A percentile compares a stretch with the other conserved stretches of the same genome.
Conservation (phyloP, 495 filamentous ascomycete species). For the Stereocaulon alpinum region DNA sequence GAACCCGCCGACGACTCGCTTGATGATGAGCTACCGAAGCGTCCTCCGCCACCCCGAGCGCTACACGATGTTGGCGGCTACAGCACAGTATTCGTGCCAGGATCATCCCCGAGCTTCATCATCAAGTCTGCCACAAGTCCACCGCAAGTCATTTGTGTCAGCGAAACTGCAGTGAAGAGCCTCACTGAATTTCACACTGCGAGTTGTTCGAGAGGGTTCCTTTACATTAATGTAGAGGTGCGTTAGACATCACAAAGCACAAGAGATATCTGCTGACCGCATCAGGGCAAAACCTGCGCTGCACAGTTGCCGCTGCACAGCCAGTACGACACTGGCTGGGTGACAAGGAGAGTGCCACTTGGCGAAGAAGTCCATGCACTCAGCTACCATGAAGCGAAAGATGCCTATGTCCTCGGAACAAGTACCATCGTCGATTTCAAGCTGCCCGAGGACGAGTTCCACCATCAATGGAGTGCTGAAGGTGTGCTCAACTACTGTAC, state of each 20-base stretch:
- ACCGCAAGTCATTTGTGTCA: constrained; percentile 63
- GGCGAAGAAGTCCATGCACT: constrained; percentile 62
- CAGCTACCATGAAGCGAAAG: constrained; percentile 61
- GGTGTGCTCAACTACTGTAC: constrained; percentile 23
- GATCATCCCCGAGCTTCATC: constrained; percentile 65
- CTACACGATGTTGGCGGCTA: constrained; percentile 62
- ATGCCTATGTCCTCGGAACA: constrained; percentile 68
- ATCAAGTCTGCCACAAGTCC: constrained; percentile 62
- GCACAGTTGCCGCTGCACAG: constrained; percentile 54
- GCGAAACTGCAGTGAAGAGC: constrained; percentile 50
- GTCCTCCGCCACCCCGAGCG: constrained; percentile 44
- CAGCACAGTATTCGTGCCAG: constrained; percentile 70
- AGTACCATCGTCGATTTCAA: constrained; percentile 57
- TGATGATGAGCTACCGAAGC: constrained; percentile 31
- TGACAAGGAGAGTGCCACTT: constrained; percentile 55
- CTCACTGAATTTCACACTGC: constrained; percentile 63
- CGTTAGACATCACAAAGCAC: not conserved
- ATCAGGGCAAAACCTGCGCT: constrained; percentile 49
- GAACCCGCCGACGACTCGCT: constrained; percentile 31
- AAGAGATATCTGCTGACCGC: constrained; percentile 14
- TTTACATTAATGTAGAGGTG: constrained; percentile 58
- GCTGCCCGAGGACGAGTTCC: constrained; percentile 71
- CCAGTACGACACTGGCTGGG: constrained; percentile 61
- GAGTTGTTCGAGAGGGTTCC: constrained; percentile 69
- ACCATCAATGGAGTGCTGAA: constrained; percentile 69